Evolutionary conservation across 75 land plant species (phyloP).

Genomic region (Selaginella tamariscina): DNA sequence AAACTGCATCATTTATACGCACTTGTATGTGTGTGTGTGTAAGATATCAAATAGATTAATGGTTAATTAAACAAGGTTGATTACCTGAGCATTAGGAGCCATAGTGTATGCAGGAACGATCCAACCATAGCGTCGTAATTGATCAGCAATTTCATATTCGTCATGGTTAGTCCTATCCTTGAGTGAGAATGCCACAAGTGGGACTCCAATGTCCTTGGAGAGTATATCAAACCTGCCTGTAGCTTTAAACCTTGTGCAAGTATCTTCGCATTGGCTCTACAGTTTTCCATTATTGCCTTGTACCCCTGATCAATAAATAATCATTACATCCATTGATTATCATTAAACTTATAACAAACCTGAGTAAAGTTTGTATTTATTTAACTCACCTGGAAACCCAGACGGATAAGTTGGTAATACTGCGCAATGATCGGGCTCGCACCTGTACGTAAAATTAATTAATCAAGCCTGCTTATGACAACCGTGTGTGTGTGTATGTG

Average conservation of each 20-base stretch:
- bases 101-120: slow-evolving; percentile 7
- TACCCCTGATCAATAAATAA: slow-evolving; percentile 35
- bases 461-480: too few relatives aligned
- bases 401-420: slow-evolving; percentile 35
- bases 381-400: slow-evolving; percentile 39
- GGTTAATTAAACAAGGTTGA: too few relatives aligned
- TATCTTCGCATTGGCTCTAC: slow-evolving; percentile 23
- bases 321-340: too few relatives aligned
- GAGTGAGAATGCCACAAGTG: slow-evolving; percentile 39
- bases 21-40: too few relatives aligned
- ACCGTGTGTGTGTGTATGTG: too few relatives aligned
- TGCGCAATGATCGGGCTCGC: slow-evolving; percentile 47
- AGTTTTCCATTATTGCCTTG: slow-evolving; percentile 36
- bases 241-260: slow-evolving; percentile 19
- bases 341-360: background rate
- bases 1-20: too few relatives aligned
- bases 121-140: slow-evolving; percentile 22
- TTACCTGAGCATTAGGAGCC: slow-evolving; percentile 41
- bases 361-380: background rate
- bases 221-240: slow-evolving; percentile 38
- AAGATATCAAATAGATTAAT: too few relatives aligned
- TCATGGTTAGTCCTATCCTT: slow-evolving; percentile 21
- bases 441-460: too few relatives aligned
- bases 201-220: slow-evolving; percentile 40
- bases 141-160: slow-evolving; percentile 33